Evolutionary conservation across 2,329 filamentous ascomycete genomes (phyloP), one percentile per base, ranked within the genome.

Genomic region (Colletotrichum orbiculare): DNA sequence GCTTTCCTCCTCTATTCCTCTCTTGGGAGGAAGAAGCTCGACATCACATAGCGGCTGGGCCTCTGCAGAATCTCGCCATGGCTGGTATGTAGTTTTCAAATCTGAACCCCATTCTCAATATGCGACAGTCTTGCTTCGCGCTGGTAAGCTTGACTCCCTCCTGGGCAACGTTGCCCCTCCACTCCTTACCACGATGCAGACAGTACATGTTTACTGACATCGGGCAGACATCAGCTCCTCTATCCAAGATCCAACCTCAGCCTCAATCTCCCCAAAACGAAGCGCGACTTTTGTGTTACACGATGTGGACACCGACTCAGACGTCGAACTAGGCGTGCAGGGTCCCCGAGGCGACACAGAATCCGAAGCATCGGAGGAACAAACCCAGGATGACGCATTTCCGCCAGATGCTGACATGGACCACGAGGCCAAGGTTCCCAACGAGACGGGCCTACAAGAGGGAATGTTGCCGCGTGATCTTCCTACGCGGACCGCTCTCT

Each of bases 401-500:
- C 46, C 46, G 34, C 37, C 35, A 35, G 47, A 47, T 11, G 39
- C 52, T 13, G 46, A 46, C 41, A 39, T 12, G 35, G 11, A 39
- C 45, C 46, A 46, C 41, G 47, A 45, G 4, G 39, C 10, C 33
- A 45, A 61, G 34, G 37, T 35, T 12, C 47, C 52, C 9, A 54
- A 59, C 11, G 56, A 65, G 10, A 50, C 66, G 35, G 54, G 49
- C 47, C 73, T 82, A 41, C 75, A 83, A 59, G 84, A 86, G 37
- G 87, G 87, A 59, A 87, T 90, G 82, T 80, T 90, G 9, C 81
- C 82, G 25, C 82, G 88, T 67, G 88, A 90, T 73, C 74, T 87
- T 56, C 87, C 87, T 39, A 84, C 84, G 66, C 90, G 90, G 75
- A 97, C 94, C 8, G 92, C 94, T 17, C 96, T 94, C 75, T 97